A percentile compares a stretch with the other conserved stretches of the same genome.
Conservation (phyloP, 106 monocot genomes). For the Platanthera zijinensis region DNA sequence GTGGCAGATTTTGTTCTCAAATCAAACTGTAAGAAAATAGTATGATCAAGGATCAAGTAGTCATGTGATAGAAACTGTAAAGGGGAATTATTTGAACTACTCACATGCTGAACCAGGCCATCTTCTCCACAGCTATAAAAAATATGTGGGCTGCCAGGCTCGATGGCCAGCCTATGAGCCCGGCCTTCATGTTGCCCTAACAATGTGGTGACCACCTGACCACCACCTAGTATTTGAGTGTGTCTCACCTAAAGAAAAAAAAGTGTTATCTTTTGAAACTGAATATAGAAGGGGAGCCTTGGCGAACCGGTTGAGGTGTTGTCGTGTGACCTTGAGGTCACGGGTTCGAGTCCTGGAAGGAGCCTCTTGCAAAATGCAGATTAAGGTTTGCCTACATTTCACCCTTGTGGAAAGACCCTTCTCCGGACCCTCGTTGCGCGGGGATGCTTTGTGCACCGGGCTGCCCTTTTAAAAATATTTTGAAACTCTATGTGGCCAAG, state of each 20-base stretch:
- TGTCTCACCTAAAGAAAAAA: conserved; percentile 50
- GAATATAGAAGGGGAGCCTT: not conserved
- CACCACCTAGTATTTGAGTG: conserved; percentile 52
- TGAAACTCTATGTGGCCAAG: too few relatives aligned
- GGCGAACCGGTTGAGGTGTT: too few relatives aligned
- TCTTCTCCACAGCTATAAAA: conserved; percentile 87
- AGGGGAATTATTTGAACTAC: not conserved
- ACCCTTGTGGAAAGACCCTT: too few relatives aligned
- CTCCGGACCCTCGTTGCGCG: too few relatives aligned
- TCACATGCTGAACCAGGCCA: conserved; percentile 54
- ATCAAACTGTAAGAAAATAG: conserved; percentile 49
- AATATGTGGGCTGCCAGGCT: conserved; percentile 66
- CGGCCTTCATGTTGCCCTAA: conserved; percentile 43
- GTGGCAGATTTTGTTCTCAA: conserved; percentile 44
- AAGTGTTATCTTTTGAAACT: not conserved
- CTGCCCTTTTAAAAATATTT: too few relatives aligned
- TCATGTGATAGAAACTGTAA: not conserved
- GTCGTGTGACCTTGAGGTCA: too few relatives aligned
- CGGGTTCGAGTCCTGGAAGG: too few relatives aligned
- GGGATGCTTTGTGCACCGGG: too few relatives aligned
- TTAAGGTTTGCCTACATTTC: too few relatives aligned
- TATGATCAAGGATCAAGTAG: conserved; percentile 6
- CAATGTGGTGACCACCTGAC: conserved; percentile 26
- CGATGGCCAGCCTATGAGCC: conserved; percentile 65
- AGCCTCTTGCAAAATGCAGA: too few relatives aligned